These are phyloP conservation scores for Paramecium primaurelia DNA, from an alignment of 73 alveolate species.

Conservation along the genomic window DNA sequence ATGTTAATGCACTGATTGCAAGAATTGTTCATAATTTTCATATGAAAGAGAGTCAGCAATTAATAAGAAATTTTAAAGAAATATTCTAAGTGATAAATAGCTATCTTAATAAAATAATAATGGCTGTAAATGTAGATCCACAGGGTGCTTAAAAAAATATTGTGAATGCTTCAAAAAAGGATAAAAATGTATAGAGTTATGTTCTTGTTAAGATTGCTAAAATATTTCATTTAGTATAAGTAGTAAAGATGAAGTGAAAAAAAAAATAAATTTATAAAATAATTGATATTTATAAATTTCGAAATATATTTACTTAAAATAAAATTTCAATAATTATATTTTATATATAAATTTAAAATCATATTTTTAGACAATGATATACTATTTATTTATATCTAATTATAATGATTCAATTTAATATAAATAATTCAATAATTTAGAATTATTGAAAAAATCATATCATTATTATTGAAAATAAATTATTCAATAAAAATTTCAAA, in stretches of 20 bases:
- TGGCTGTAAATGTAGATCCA: slow-evolving; percentile 65
- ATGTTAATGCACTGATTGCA: background rate
- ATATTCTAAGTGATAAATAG: slow-evolving; percentile 63
- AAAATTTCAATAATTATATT: no score
- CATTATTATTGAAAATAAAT: no score
- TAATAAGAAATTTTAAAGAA: slow-evolving; percentile 63
- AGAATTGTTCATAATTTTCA: background rate
- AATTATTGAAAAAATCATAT: no score
- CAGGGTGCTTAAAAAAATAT: slow-evolving; percentile 68
- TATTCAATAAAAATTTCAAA: no score
- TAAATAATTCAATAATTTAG: no score
- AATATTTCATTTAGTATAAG: background rate
- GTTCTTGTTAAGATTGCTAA: slow-evolving; percentile 64
- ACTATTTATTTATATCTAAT: no score
- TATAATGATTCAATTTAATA: no score
- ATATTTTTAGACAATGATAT: no score
- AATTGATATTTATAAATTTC: background rate
- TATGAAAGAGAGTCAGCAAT: slow-evolving; percentile 42
- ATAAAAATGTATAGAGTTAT: slow-evolving; percentile 62
- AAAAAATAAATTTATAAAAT: background rate
- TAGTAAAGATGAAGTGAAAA: background rate
- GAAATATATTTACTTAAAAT: no score
- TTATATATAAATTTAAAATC: no score
- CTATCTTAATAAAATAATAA: background rate
- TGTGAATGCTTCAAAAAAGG: slow-evolving; percentile 77